These are phyloP conservation scores for Prunus mongolica DNA, from an alignment of 306 rosid species.

Conservation along the genomic window DNA sequence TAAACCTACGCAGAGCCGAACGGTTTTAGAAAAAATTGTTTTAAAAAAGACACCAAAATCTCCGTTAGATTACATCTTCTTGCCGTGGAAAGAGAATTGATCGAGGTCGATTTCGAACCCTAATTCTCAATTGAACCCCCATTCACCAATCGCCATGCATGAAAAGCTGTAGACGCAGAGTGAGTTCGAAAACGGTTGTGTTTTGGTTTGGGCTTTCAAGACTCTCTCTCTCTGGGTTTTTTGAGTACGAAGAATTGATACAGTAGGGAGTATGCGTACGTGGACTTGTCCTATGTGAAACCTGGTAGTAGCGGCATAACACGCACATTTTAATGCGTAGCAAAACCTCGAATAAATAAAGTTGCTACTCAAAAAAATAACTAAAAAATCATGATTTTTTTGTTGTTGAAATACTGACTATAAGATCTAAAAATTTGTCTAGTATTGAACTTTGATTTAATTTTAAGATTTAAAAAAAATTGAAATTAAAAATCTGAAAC, in stretches of 20 bases:
- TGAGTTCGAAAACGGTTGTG: background rate
- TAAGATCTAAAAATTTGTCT: no score
- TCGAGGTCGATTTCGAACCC: constrained; percentile 30
- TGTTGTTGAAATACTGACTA: no score
- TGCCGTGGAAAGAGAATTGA: background rate
- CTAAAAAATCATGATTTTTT: no score
- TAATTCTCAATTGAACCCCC: constrained; percentile 36
- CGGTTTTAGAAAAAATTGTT: background rate
- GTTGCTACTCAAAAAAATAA: no score
- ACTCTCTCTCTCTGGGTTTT: background rate
- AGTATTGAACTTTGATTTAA: no score
- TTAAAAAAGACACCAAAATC: background rate
- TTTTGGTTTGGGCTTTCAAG: background rate
- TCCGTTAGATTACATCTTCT: constrained; percentile 43
- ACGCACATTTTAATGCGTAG: background rate
- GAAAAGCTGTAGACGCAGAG: background rate
- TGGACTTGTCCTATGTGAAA: background rate
- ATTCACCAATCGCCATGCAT: constrained; percentile 23
- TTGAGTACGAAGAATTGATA: background rate
- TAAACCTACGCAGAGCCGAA: background rate
- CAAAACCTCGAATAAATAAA: no score
- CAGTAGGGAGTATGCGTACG: background rate
- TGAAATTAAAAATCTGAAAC: no score
- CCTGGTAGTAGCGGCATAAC: background rate
- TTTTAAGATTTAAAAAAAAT: no score